Base-by-base conservation (phyloP, 2,329 filamentous ascomycete species). In the Arthrobotrys entomopaga region DNA sequence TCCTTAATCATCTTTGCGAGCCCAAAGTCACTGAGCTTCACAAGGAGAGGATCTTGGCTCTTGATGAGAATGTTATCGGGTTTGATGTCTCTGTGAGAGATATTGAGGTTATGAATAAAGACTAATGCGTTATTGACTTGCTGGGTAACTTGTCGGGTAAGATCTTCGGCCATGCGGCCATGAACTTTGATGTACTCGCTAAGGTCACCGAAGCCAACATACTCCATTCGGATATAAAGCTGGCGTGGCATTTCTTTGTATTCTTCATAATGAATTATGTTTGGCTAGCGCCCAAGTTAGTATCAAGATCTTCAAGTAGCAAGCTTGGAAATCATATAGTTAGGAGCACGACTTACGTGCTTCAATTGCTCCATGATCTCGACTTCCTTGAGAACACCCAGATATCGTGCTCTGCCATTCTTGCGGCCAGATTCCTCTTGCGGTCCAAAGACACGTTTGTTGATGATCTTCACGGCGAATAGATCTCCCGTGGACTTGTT, bases 61-160 rank as follows among this genome's bases (percentile, higher is more conserved):
- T 89, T 85, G 77, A 98, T 91, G 46, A 99, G 85, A 74, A 99
- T 97, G 79, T 99, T 99, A 84, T 99, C 95, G 0, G 95, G 95
- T 80, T 99, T 99, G 80, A 99, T 93, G 81, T 99, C 95, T n/a
- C 95, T 90, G 82, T 99, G 95, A 0, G 94, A 98, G 78, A 99
- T 97, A 79, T 90, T 92, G 78, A 91, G 90, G 61, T 86, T 84
- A 81, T 99, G 95, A 7, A 99, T 85, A 80, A 99, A 97, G 29
- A 88, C 88, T 60, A 99, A 83, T 1, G 94, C 94, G 77, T 90
- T 87, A 49, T 97, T 83, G 40, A 98, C 87, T 80, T 96, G 92
- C 19, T 83, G 81, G 0, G 93, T 87, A 81, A 97, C 91, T 3
- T 84, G 84, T 80, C 90, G 88, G n/a, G 88, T 90, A 77, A 89